phyloP scores from a whole-genome alignment of 192 early-diverging fungal species.

The Entophlyctis luteolus region DNA sequence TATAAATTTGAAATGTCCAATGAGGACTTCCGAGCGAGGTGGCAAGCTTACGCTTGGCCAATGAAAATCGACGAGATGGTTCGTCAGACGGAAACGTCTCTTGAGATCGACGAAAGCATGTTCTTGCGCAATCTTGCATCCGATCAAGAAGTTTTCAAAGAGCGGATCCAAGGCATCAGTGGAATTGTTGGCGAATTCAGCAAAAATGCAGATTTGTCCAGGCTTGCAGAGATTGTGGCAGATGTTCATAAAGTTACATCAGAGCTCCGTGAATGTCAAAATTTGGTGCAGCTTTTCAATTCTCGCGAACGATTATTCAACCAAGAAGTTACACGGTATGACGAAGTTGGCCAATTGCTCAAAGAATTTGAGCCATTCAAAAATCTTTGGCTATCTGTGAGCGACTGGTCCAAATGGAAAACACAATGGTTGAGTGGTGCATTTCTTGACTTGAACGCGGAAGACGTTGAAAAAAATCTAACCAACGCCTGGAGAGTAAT shows the following conservation, averaged over 20 bases:
- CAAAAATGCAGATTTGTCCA: conserved; percentile 43
- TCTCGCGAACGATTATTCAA: conserved; percentile 56
- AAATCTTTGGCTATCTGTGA: conserved; percentile 51
- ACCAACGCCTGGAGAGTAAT: conserved; percentile 52
- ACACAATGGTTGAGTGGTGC: conserved; percentile 52
- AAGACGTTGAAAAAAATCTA: conserved; percentile 57
- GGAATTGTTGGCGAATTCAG: conserved; percentile 53
- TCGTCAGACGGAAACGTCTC: conserved; percentile 36
- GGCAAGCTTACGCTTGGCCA: conserved; percentile 55
- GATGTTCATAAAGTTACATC: conserved; percentile 50
- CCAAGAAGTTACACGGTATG: conserved; percentile 55
- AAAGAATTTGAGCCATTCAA: conserved; percentile 62
- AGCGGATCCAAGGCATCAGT: conserved; percentile 44
- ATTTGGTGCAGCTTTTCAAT: conserved; percentile 49
- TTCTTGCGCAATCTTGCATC: conserved; percentile 50
- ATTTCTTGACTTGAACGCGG: conserved; percentile 55
- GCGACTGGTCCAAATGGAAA: conserved; percentile 58
- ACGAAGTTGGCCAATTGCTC: conserved; percentile 47
- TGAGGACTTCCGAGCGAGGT: conserved; percentile 54
- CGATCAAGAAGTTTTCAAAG: conserved; percentile 66
- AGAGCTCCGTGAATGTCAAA: conserved; percentile 57
- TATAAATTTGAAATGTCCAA: conserved; percentile 54
- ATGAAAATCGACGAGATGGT: conserved; percentile 53
- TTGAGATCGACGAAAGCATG: conserved; percentile 48
- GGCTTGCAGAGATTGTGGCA: conserved; percentile 49